Evolutionary conservation across 352 stramenopile genomes (phyloP).

Genomic region (Phytophthora cactorum): DNA sequence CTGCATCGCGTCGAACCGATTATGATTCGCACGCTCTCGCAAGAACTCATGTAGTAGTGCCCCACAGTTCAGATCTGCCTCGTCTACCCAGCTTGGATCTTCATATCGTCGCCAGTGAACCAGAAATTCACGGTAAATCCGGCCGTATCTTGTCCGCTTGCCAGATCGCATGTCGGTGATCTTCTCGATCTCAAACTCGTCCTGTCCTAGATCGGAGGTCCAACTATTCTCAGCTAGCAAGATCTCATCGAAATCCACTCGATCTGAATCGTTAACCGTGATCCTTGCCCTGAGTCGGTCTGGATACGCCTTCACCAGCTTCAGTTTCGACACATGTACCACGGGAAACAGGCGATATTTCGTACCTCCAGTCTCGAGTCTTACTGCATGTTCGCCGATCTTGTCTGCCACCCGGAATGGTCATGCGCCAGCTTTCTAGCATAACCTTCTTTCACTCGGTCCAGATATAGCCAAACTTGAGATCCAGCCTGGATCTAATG

Average conservation of each 20-base stretch:
- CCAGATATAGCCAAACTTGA: conserved; percentile 11
- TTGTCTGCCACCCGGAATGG: conserved; percentile 28
- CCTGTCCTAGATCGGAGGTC: conserved; percentile 9
- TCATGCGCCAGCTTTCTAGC: conserved; percentile 14
- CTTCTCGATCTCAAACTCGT: conserved; percentile 13
- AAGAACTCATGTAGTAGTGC: too few species aligned
- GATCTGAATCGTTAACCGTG: conserved; percentile 1
- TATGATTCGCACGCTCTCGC: too few species aligned
- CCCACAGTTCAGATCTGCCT: too few species aligned
- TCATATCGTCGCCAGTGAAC: too few species aligned
- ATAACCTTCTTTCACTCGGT: conserved; percentile 9
- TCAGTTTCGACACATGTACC: conserved; percentile 34
- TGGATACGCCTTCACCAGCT: not conserved
- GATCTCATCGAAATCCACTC: conserved; percentile 31
- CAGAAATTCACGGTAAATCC: not conserved
- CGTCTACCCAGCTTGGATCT: too few species aligned
- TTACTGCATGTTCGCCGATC: conserved; percentile 4
- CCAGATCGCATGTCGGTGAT: not conserved
- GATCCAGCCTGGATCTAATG: not conserved
- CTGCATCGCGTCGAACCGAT: too few species aligned
- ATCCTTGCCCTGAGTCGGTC: conserved; percentile 5
- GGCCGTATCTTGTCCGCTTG: not conserved
- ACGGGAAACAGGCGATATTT: conserved; percentile 22
- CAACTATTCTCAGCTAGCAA: not conserved
- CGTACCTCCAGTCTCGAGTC: conserved; percentile 1